These are phyloP conservation scores for Rostrohypoxylon terebratum DNA, from an alignment of 495 filamentous ascomycete species.

Conservation along the genomic window DNA sequence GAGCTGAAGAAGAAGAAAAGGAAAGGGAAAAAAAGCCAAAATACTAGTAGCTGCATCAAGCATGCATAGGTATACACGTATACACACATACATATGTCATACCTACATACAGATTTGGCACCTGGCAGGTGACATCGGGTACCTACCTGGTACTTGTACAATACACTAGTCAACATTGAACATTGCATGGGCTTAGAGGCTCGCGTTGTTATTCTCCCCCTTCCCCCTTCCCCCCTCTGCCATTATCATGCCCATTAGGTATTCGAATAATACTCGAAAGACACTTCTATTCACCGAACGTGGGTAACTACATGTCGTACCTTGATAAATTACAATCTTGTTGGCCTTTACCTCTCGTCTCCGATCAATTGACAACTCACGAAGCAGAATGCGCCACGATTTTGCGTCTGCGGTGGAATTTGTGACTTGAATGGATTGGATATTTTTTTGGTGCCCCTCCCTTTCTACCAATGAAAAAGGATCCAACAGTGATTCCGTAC, in stretches of 20 bases:
- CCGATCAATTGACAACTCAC: slow-evolving; percentile 30
- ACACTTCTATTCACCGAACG: slow-evolving; percentile 23
- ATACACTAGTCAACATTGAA: too few relatives aligned
- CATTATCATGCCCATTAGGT: neutral
- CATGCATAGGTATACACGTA: too few relatives aligned
- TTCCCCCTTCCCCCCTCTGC: neutral
- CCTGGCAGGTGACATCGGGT: too few relatives aligned
- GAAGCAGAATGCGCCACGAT: slow-evolving; percentile 4
- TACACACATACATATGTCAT: too few relatives aligned
- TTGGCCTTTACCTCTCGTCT: slow-evolving; percentile 3
- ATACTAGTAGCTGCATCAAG: too few relatives aligned
- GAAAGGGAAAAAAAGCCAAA: too few relatives aligned
- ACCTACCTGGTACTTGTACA: neutral
- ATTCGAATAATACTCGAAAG: neutral
- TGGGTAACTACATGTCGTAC: neutral
- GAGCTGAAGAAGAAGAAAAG: too few relatives aligned
- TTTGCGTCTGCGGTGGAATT: slow-evolving; percentile 4
- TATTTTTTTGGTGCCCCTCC: neutral
- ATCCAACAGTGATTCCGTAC: neutral
- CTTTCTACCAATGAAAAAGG: neutral
- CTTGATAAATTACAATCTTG: neutral
- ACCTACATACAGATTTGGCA: too few relatives aligned
- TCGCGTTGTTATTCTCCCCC: neutral
- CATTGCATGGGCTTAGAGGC: slow-evolving; percentile 8
- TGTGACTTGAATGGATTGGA: neutral